phyloP scores from a whole-genome alignment of 139 green algal genomes.

The Dunaliella primolecta region DNA sequence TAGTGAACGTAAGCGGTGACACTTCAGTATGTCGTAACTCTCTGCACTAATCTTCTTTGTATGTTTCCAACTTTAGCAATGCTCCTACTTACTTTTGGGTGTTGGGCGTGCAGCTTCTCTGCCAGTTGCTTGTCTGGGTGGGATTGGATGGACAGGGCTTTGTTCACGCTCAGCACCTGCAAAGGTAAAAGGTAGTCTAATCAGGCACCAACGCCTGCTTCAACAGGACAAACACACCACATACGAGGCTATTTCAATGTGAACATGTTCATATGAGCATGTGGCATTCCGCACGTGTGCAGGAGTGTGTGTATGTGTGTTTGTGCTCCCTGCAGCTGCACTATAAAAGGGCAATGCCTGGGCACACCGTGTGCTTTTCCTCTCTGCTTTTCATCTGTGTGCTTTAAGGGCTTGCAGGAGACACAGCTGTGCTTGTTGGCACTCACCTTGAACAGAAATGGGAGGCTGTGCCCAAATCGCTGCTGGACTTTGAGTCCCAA shows the following conservation, averaged over 20 bases:
- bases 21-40: too few species aligned
- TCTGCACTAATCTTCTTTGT: too few species aligned
- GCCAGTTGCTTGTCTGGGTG: constrained; percentile 96
- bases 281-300: neutral
- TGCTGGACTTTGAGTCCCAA: constrained; percentile 62
- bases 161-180: constrained; percentile 87
- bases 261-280: neutral
- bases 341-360: neutral
- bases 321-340: neutral
- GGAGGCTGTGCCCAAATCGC: constrained; percentile 74
- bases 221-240: neutral
- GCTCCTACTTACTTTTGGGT: constrained; percentile 65
- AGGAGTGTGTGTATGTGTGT: neutral
- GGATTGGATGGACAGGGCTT: constrained; percentile 95
- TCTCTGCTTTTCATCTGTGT: neutral
- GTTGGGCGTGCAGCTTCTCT: constrained; percentile 74
- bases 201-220: neutral
- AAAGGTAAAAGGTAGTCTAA: neutral
- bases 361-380: neutral
- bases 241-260: neutral
- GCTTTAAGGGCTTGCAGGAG: neutral
- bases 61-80: too few species aligned
- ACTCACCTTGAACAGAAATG: constrained; percentile 93
- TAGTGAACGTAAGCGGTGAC: too few species aligned
- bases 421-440: neutral